phyloP scores from a whole-genome alignment of 2,329 filamentous ascomycete species.

The Albifimbria verrucaria region DNA sequence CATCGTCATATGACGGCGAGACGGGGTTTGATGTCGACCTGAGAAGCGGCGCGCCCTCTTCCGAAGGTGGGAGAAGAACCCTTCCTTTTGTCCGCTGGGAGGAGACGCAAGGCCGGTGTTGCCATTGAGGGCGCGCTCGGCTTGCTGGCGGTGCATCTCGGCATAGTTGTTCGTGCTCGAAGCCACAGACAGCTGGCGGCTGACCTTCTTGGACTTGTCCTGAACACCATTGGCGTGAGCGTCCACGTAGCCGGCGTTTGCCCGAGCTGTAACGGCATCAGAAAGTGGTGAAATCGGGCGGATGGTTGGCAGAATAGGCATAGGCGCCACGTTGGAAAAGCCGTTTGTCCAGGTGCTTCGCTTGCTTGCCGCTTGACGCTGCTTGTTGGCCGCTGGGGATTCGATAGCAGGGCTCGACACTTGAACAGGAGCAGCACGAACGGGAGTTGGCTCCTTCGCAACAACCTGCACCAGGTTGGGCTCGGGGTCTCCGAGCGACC shows the following conservation, averaged over 20 bases:
- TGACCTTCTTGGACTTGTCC: constrained; percentile 85
- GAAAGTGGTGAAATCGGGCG: constrained; percentile 95
- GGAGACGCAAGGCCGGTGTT: constrained; percentile 73
- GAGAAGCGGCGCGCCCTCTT: constrained; percentile 92
- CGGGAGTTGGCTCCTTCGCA: constrained; percentile 43
- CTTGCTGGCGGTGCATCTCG: constrained; percentile 84
- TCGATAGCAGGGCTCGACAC: constrained; percentile 35
- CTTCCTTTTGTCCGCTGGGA: constrained; percentile 79
- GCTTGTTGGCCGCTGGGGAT: constrained; percentile 22
- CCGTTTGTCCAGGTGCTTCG: constrained; percentile 93
- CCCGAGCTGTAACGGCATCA: constrained; percentile 87
- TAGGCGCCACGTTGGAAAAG: constrained; percentile 75
- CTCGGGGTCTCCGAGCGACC: constrained; percentile 70
- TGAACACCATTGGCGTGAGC: constrained; percentile 40
- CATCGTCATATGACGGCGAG: constrained; percentile 76
- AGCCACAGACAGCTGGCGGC: constrained; percentile 86
- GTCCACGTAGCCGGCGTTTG: constrained; percentile 62
- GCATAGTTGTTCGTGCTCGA: constrained; percentile 92
- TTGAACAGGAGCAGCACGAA: constrained; percentile 43
- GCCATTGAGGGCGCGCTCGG: constrained; percentile 85
- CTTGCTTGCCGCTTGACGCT: constrained; percentile 60
- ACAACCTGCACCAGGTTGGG: constrained; percentile 46
- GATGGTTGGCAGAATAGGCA: constrained; percentile 94
- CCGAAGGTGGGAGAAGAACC: constrained; percentile 95
- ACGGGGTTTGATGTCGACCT: constrained; percentile 79